Evolutionary conservation across 371 early-diverging fungal genomes (phyloP).

Genomic region (Syncephalastrum racemosum): DNA sequence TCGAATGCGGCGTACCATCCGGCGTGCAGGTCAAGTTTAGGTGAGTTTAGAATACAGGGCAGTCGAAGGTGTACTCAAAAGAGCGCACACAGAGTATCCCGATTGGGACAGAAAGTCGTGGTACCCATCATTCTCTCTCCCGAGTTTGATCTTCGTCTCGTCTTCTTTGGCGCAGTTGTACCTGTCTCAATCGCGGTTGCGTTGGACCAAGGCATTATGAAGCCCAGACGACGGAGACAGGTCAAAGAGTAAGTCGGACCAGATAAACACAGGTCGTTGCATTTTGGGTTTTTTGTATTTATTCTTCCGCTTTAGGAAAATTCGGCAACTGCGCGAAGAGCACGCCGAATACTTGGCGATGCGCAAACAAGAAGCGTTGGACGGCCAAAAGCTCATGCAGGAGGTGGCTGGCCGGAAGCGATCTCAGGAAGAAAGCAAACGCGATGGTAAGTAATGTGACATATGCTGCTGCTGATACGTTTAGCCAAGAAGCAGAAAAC

Average conservation of each 20-base stretch:
- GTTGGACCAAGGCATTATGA: slow-evolving; percentile 67
- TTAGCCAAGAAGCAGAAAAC: background rate
- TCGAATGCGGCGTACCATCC: slow-evolving; percentile 72
- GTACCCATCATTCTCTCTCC: slow-evolving; percentile 82
- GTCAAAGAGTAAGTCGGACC: slow-evolving; percentile 55
- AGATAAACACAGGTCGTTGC: background rate
- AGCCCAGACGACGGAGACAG: slow-evolving; percentile 65
- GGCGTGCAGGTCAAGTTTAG: slow-evolving; percentile 75
- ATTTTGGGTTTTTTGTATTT: background rate
- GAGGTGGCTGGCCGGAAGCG: slow-evolving; percentile 69
- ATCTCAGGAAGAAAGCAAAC: slow-evolving; percentile 64
- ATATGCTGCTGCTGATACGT: too few relatives aligned
- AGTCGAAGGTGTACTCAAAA: background rate
- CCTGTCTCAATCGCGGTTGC: slow-evolving; percentile 67
- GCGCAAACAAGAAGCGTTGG: slow-evolving; percentile 77
- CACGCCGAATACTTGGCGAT: slow-evolving; percentile 74
- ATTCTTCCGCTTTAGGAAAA: slow-evolving; percentile 47
- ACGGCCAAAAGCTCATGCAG: slow-evolving; percentile 72
- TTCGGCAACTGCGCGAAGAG: slow-evolving; percentile 70
- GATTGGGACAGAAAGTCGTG: slow-evolving; percentile 81
- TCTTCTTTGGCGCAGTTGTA: slow-evolving; percentile 63
- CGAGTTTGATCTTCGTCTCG: slow-evolving; percentile 67
- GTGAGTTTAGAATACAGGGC: slow-evolving; percentile 33
- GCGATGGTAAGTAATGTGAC: slow-evolving; percentile 41
- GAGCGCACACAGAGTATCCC: slow-evolving; percentile 55